A percentile compares a stretch with the other conserved stretches of the same genome.
These are phyloP conservation scores for Lycium ferocissimum DNA, from an alignment of 257 asterid genomes.

Conservation along the genomic window DNA sequence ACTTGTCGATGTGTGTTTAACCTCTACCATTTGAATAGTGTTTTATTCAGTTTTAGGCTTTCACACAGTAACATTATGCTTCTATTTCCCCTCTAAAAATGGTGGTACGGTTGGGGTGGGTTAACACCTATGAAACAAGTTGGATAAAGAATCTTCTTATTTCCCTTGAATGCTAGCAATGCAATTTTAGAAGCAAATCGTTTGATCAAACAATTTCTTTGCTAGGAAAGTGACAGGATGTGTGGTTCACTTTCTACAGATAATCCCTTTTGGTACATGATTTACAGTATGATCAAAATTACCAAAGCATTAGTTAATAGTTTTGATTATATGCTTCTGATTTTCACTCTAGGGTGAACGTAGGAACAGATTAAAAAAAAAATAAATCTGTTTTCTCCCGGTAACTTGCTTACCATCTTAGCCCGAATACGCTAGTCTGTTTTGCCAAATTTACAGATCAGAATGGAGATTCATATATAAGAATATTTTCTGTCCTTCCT, in stretches of 20 bases:
- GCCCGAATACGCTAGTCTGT: not conserved
- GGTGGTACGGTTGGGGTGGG: not conserved
- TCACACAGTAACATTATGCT: not conserved
- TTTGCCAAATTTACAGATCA: not conserved
- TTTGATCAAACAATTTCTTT: not conserved
- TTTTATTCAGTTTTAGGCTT: not conserved
- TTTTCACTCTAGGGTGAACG: not conserved
- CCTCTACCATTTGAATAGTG: not conserved
- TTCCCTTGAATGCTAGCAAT: not conserved
- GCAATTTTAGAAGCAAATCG: not conserved
- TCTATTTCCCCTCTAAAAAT: not conserved
- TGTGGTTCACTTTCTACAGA: not conserved
- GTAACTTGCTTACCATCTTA: not conserved
- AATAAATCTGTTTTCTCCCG: not conserved
- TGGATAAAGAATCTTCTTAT: not conserved
- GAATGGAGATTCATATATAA: not conserved
- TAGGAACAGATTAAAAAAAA: not conserved
- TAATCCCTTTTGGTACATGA: not conserved
- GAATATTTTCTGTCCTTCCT: not conserved
- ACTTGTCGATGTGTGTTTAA: not conserved
- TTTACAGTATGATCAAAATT: not conserved
- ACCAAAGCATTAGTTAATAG: not conserved
- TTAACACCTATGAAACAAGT: not conserved
- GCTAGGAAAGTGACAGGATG: constrained; percentile 1
- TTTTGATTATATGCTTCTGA: not conserved